Percentiles rank a stretch among this genome's conserved stretches.
Evolutionary conservation across 2,329 filamentous ascomycete genomes (phyloP).

Genomic region (Stachybotrys echinatus): DNA sequence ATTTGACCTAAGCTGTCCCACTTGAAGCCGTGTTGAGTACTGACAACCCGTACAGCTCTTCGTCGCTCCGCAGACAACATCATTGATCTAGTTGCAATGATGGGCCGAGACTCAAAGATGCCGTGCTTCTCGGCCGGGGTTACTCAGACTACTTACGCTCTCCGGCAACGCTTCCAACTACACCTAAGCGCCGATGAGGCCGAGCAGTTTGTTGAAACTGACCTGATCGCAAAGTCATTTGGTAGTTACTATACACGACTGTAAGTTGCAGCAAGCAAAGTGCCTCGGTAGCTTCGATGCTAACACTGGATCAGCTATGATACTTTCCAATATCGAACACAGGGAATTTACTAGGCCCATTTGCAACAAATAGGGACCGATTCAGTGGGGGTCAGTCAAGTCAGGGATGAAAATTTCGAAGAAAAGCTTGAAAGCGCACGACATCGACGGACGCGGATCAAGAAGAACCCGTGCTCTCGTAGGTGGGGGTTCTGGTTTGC

Average conservation of each 20-base stretch:
- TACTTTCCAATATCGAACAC: constrained; percentile 82
- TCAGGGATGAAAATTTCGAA: background rate
- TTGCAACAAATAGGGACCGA: background rate
- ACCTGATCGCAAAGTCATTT: constrained; percentile 73
- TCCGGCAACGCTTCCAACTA: constrained; percentile 73
- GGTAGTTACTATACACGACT: constrained; percentile 85
- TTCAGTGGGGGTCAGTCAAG: background rate
- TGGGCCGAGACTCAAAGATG: constrained; percentile 81
- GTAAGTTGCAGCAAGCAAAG: constrained; percentile 41
- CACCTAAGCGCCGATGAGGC: constrained; percentile 80
- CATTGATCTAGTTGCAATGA: constrained; percentile 77
- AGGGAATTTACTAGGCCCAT: constrained; percentile 70
- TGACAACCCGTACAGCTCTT: constrained; percentile 46
- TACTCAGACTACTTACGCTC: constrained; percentile 61
- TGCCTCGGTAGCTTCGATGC: background rate
- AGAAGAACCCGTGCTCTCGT: background rate
- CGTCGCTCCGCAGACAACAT: constrained; percentile 75
- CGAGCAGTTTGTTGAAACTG: constrained; percentile 73
- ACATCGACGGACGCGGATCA: background rate
- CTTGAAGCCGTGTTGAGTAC: background rate
- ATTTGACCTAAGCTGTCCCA: background rate
- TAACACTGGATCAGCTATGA: constrained; percentile 56
- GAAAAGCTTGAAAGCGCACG: background rate
- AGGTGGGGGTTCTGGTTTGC: background rate
- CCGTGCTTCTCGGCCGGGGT: constrained; percentile 74